Evolutionary conservation across 2,329 filamentous ascomycete species (phyloP).

Genomic region (Seiridium unicorne): DNA sequence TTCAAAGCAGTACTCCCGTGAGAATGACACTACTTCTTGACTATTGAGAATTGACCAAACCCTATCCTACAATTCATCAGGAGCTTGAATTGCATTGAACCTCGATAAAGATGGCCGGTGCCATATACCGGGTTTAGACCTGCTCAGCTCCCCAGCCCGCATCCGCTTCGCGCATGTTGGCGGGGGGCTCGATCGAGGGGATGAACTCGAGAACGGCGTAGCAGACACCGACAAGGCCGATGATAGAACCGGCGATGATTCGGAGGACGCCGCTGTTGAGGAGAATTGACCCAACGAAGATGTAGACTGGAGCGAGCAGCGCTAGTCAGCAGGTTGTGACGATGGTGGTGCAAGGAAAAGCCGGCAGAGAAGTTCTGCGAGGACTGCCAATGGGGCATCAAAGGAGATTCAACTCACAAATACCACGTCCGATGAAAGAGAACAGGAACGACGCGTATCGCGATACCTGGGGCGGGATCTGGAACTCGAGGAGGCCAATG

Average conservation of each 20-base stretch:
- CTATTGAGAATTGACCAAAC: no score
- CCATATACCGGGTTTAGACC: slow-evolving; percentile 48
- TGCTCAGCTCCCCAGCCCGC: slow-evolving; percentile 76
- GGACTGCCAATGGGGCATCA: not conserved
- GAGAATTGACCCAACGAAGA: slow-evolving; percentile 88
- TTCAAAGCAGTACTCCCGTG: no score
- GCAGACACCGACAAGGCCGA: slow-evolving; percentile 74
- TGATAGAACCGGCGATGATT: slow-evolving; percentile 73
- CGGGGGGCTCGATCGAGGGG: slow-evolving; percentile 75
- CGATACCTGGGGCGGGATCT: slow-evolving; percentile 88
- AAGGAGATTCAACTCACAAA: slow-evolving; percentile 67
- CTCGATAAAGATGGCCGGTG: no score
- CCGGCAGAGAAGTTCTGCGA: not conserved
- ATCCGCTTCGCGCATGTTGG: slow-evolving; percentile 79
- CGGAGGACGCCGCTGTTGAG: slow-evolving; percentile 66
- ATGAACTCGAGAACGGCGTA: slow-evolving; percentile 78
- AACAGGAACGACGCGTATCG: slow-evolving; percentile 98
- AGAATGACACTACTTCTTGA: no score
- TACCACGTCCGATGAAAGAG: slow-evolving; percentile 91
- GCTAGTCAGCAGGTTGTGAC: not conserved
- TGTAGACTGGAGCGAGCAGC: slow-evolving; percentile 70
- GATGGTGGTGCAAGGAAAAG: not conserved
- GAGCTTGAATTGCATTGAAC: no score
- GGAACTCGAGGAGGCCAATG: slow-evolving; percentile 80
- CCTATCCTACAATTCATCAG: no score